phyloP scores from a whole-genome alignment of 208 protist species.

The Acanthamoeba lenticulata region DNA sequence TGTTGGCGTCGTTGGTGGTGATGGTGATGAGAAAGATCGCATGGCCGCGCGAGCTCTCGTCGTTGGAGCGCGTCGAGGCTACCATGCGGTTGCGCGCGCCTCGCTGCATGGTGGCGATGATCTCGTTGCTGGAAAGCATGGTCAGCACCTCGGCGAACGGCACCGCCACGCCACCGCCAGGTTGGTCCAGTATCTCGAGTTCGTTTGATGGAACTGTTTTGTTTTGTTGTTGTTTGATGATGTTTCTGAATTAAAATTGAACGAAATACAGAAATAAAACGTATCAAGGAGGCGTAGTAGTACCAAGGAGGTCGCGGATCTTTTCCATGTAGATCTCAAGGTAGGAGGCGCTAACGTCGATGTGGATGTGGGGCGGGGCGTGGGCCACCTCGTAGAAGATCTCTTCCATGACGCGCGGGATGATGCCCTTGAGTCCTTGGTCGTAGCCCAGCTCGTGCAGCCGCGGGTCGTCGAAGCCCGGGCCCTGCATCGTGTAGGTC shows the following conservation, averaged over 20 bases:
- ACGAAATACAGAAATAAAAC: neutral
- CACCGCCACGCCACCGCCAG: neutral
- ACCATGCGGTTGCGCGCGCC: slow-evolving; percentile 29
- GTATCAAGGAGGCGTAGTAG: neutral
- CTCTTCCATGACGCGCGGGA: slow-evolving; percentile 19
- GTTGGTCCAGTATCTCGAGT: neutral
- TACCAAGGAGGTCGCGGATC: slow-evolving; percentile 34
- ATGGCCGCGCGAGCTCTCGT: slow-evolving; percentile 31
- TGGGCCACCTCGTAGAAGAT: slow-evolving; percentile 28
- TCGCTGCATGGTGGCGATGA: slow-evolving; percentile 15
- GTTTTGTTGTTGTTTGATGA: neutral
- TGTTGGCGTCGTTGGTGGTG: neutral
- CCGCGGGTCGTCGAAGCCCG: neutral
- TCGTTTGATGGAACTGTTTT: neutral
- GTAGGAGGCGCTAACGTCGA: slow-evolving; percentile 46
- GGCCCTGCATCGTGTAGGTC: slow-evolving; percentile 67
- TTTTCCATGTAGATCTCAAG: slow-evolving; percentile 71
- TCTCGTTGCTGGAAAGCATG: neutral
- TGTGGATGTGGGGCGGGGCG: neutral
- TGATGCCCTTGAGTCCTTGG: slow-evolving; percentile 27
- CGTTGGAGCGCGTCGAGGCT: slow-evolving; percentile 4
- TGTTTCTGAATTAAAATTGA: neutral
- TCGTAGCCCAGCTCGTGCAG: slow-evolving; percentile 44
- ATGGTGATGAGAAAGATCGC: slow-evolving; percentile 12
- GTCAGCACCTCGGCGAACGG: neutral